Percentiles rank a stretch among this genome's conserved stretches.
phyloP scores from a whole-genome alignment of 768 basidiomycete species.

The Leccinellum luteum region DNA sequence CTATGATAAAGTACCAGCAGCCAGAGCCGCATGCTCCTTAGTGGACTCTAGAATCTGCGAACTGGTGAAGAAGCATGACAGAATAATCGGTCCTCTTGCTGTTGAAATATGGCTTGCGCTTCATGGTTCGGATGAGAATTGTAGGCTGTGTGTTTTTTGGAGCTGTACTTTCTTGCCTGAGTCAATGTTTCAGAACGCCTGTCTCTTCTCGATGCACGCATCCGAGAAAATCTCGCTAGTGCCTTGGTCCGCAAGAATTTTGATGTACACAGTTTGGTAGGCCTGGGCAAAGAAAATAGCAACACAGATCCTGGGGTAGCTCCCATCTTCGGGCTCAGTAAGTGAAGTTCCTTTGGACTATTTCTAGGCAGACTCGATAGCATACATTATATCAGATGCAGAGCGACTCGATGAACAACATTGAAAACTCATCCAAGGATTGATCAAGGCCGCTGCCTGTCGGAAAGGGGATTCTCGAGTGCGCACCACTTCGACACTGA shows the following conservation, averaged over 20 bases:
- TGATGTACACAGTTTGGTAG: neutral
- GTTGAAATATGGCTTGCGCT: slow-evolving; percentile 19
- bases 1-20: neutral
- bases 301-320: neutral
- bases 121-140: slow-evolving; percentile 4
- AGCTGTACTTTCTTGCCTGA: neutral
- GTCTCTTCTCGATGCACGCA: neutral
- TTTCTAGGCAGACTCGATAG: neutral
- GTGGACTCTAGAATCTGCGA: slow-evolving; percentile 6
- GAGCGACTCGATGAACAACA: slow-evolving; percentile 1
- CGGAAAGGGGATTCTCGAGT: slow-evolving; percentile 1
- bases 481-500: slow-evolving; percentile 23
- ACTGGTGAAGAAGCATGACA: slow-evolving; percentile 2
- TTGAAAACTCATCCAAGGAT: slow-evolving; percentile 8
- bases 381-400: too few relatives aligned
- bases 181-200: slow-evolving; percentile 10
- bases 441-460: slow-evolving; percentile 5
- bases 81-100: slow-evolving; percentile 18
- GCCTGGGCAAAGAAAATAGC: neutral
- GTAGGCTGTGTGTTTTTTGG: neutral
- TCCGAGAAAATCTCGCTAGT: slow-evolving; percentile 19
- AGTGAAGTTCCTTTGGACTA: neutral
- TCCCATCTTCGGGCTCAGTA: slow-evolving; percentile 18
- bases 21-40: neutral
- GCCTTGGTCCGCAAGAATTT: slow-evolving; percentile 9